A percentile compares a stretch with the other conserved stretches of the same genome.
These are phyloP conservation scores for Myxozyma neglecta DNA, from an alignment of 805 yeast species.

Conservation along the genomic window DNA sequence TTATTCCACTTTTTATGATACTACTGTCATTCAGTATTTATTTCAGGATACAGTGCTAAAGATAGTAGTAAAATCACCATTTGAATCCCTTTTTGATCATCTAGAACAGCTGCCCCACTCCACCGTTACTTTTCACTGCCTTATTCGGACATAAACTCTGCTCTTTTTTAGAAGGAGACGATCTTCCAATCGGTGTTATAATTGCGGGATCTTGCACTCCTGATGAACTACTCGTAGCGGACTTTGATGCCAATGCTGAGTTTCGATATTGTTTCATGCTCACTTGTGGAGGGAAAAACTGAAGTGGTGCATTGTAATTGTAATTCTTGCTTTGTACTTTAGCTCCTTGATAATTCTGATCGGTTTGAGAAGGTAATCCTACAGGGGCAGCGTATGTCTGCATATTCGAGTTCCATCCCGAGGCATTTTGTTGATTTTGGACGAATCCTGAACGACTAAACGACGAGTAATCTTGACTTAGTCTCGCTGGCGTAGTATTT, in stretches of 20 bases:
- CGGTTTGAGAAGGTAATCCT: background rate
- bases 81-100: too few species aligned
- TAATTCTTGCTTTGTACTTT: background rate
- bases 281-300: conserved; percentile 12
- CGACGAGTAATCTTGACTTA: background rate
- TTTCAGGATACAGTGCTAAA: too few species aligned
- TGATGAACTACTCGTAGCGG: background rate
- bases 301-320: background rate
- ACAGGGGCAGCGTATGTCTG: background rate
- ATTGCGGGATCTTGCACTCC: background rate
- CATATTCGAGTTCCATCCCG: background rate
- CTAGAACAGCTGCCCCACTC: conserved; percentile 4
- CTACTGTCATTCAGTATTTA: too few species aligned
- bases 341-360: background rate
- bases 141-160: background rate
- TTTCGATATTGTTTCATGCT: background rate
- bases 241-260: background rate
- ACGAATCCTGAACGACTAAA: background rate
- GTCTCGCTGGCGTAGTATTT: background rate
- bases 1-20: too few species aligned
- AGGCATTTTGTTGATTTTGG: background rate
- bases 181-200: background rate
- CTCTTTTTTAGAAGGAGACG: background rate
- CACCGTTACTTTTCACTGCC: background rate
- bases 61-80: too few species aligned